Evolutionary conservation across 2,329 filamentous ascomycete genomes (phyloP).

Genomic region (Cadophora sp.): DNA sequence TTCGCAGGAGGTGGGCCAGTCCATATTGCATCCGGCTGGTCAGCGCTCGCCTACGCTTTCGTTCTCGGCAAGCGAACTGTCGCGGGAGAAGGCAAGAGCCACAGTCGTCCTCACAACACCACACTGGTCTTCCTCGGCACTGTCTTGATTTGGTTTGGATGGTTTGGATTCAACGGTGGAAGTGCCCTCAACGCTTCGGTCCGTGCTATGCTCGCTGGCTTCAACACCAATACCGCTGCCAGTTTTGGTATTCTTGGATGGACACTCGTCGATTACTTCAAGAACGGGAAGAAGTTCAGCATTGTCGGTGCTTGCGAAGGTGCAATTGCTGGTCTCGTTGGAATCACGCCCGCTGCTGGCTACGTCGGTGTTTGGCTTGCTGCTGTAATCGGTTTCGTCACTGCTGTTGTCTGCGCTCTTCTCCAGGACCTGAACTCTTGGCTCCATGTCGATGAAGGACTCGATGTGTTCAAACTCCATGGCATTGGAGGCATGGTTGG

Average conservation of each 20-base stretch:
- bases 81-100: constrained; percentile 51
- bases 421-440: constrained; percentile 57
- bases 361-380: constrained; percentile 60
- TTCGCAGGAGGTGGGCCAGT: constrained; percentile 59
- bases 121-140: constrained; percentile 69
- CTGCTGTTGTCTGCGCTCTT: constrained; percentile 54
- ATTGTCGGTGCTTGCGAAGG: constrained; percentile 60
- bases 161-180: constrained; percentile 61
- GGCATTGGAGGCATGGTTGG: constrained; percentile 65
- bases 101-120: constrained; percentile 66
- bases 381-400: constrained; percentile 58
- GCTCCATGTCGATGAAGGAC: constrained; percentile 61
- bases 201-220: constrained; percentile 59
- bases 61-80: constrained; percentile 64
- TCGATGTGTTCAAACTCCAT: constrained; percentile 66
- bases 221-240: constrained; percentile 65
- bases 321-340: constrained; percentile 62
- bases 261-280: constrained; percentile 58
- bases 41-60: constrained; percentile 68
- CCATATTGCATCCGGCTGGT: constrained; percentile 67
- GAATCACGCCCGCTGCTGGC: constrained; percentile 64
- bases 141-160: constrained; percentile 69
- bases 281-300: constrained; percentile 54
- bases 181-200: constrained; percentile 58
- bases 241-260: constrained; percentile 60